Evolutionary conservation across 805 yeast genomes (phyloP).

Genomic region (Deakozyma indianensis): DNA sequence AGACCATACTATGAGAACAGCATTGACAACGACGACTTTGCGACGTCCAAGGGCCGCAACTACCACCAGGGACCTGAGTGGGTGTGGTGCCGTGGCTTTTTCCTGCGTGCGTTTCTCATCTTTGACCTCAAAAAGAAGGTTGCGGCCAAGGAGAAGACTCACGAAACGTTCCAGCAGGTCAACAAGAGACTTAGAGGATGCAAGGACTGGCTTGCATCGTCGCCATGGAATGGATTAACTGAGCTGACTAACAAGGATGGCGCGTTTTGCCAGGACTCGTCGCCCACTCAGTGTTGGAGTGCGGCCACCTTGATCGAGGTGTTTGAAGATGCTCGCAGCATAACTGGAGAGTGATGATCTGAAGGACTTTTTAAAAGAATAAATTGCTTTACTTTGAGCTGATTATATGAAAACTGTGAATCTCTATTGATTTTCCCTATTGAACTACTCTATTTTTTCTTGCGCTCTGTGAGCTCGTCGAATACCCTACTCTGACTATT

Average conservation of each 20-base stretch:
- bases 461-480: too few species aligned
- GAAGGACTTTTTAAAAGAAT: too few species aligned
- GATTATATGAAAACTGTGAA: too few species aligned
- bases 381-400: too few species aligned
- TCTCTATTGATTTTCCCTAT: too few species aligned
- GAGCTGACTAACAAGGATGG: conserved; percentile 89
- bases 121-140: conserved; percentile 33
- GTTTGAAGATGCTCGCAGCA: conserved; percentile 34
- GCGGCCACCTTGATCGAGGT: conserved; percentile 73
- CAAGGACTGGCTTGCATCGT: conserved; percentile 52
- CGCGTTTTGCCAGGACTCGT: conserved; percentile 63
- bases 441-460: too few species aligned
- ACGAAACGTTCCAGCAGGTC: conserved; percentile 41
- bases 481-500: too few species aligned
- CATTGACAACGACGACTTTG: conserved; percentile 72
- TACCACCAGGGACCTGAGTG: conserved; percentile 99
- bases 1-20: conserved; percentile 78
- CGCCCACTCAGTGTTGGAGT: conserved; percentile 98
- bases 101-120: conserved; percentile 57
- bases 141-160: conserved; percentile 23
- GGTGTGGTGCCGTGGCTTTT: conserved; percentile 88
- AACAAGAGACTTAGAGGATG: conserved; percentile 50
- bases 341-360: neutral
- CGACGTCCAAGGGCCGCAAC: conserved; percentile 88
- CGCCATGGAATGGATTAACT: conserved; percentile 87